Base-by-base conservation (phyloP, 495 filamentous ascomycete species). In the Aspergillus heteromorphus region DNA sequence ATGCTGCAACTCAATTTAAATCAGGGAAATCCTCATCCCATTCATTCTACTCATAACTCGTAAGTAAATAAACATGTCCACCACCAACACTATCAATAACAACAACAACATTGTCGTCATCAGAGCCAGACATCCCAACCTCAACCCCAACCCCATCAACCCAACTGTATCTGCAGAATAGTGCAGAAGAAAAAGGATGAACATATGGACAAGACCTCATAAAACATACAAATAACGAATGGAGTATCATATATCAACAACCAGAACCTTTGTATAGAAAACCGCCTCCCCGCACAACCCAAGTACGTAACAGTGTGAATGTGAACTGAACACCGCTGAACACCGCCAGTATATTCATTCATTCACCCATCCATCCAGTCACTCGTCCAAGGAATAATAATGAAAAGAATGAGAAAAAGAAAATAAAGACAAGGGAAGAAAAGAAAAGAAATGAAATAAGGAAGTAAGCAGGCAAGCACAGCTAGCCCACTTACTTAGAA, bases 371-470 rank as follows among this genome's bases (percentile, higher is more conserved):
- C 31, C 31, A 42, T 38, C 13, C 41, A 48, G 17, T 21, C 31
- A 45, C 48, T 29, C 45, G 43, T n/a, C n/a, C n/a, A n/a, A n/a
- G n/a, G n/a, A n/a, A n/a, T n/a, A n/a, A n/a, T n/a, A n/a, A n/a
- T n/a, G n/a, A n/a, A n/a, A n/a, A n/a, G n/a, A n/a, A n/a, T n/a
- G n/a, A n/a, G n/a, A n/a, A n/a, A n/a, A n/a, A n/a, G n/a, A n/a
- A 51, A 49, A 11, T 9, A 16, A 41, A 47, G 48, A 27, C 57
- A 42, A 56, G 55, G 5, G n/a, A 27, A 42, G 25, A 11, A 30
- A 45, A 25, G 36, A 27, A 16, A 23, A 34, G 48, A 40, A 50
- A 29, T 50, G 42, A 27, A 29, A 41, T 45, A 29, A 47, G 41
- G n/a, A 55, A 36, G 40, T 14, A 34, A 34, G n/a, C 9, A 34